A percentile compares a stretch with the other conserved stretches of the same genome.
These are phyloP conservation scores for Aspergillus sp. DNA, from an alignment of 2,329 filamentous ascomycete species.

Conservation along the genomic window DNA sequence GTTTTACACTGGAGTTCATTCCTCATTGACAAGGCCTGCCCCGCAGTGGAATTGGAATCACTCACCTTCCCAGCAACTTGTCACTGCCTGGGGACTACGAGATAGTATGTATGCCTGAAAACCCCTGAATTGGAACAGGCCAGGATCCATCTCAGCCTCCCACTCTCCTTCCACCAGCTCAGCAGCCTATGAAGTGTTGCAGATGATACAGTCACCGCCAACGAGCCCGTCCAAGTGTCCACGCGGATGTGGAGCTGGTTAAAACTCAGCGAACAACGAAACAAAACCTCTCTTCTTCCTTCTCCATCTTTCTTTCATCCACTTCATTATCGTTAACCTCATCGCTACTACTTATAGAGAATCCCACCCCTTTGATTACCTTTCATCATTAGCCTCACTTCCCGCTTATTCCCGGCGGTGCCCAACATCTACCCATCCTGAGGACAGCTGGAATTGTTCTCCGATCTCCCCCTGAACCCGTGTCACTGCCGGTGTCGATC, in stretches of 20 bases:
- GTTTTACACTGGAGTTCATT: too few relatives aligned
- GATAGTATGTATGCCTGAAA: too few relatives aligned
- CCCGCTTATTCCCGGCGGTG: background rate
- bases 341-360: background rate
- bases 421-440: background rate
- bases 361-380: background rate
- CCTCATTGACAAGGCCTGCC: too few relatives aligned
- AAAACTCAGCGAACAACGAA: conserved; percentile 1
- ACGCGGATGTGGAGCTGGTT: conserved; percentile 1
- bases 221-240: background rate
- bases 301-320: background rate
- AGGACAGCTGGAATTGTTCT: background rate
- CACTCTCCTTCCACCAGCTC: background rate
- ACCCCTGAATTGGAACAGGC: background rate
- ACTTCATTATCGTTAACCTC: background rate
- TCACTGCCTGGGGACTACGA: background rate
- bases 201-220: conserved; percentile 3
- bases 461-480: background rate
- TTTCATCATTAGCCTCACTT: background rate
- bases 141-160: background rate
- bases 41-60: too few relatives aligned
- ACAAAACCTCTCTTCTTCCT: background rate
- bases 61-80: background rate
- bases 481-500: background rate
- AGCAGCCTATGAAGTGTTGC: background rate